Evolutionary conservation across 345 rosid species (phyloP), one percentile per base, ranked within the genome.

Genomic region (Barbarea vulgaris): DNA sequence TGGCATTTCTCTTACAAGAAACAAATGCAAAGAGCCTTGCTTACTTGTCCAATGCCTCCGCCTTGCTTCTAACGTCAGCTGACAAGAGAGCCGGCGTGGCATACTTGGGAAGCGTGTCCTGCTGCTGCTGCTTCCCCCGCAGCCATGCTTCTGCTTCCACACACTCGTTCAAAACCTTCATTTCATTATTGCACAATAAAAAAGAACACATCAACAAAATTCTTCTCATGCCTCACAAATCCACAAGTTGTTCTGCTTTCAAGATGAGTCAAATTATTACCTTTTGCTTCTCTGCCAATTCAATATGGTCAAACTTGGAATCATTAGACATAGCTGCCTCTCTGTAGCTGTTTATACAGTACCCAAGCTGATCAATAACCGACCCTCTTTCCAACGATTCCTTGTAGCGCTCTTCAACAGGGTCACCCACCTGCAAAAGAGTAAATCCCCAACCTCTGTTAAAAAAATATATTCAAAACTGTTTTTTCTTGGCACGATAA

Each of bases 251-350:
- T 54, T 66, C 57, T 13, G 60, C 44, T 57, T 4, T 18, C 9
- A 1, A 51, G 8, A 58, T 47, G 57, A 14, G 13, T 6, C 9
- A 6, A 28, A 31, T 13, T 4, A 19, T 39, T 83, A 95, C 97
- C 90, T 89, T 96, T 73, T 92, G 97, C 72, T 93, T 96, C 18
- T 96, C 98, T 37, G 87, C 78, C 67, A 89, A 21, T 18, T 96
- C 98, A 73, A 96, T 96, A 81, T 96, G 99, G 41, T 93, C 99
- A 75, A 93, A 93, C 82, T 93, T 96, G 53, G 97, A 72, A 73
- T 93, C 98, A 50, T 24, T 83, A 0, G 91, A 88, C 83, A 89
- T 7, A 5, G 97, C 97, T 21, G 89, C 99, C 72, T 96, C 99
- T 76, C 97, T 84, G 79, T 90, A 93, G 77, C 97, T 92, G 67